Base-by-base conservation (phyloP, 2,329 filamentous ascomycete genomes). In the Diaporthe sp. region DNA sequence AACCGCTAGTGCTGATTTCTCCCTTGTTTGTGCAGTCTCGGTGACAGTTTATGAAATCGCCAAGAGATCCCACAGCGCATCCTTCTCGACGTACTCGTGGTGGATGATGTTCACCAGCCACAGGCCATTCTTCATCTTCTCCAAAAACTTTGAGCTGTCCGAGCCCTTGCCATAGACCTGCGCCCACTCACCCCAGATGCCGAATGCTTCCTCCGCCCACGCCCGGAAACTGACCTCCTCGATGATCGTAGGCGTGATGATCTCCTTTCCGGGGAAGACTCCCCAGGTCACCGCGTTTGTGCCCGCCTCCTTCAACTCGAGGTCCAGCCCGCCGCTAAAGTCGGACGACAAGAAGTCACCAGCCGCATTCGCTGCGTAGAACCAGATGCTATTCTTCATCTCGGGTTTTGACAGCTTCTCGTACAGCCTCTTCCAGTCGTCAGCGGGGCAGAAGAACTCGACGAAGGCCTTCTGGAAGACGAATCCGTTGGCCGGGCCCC, bases 391-490 rank as follows among this genome's bases (percentile, higher is more conserved):
- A 55, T 92, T 91, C 65, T 91, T 87, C 22, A 90, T 85, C 71
- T 91, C 90, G 47, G 89, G 84, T 15, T 84, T 85, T 70, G 84
- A 81, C 58, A 98, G 89, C 74, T 91, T 89, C 5, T 88, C 87
- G 76, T 90, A 89, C 42, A 99, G 88, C 1, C 82, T 82, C 22
- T 85, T 83, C 92, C 95, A 98, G 81, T 96, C 94, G 0, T 88
- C 83, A 0, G 88, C 85, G 0, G 96, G 92, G 73, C 97, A 86
- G 87, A 99, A 99, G 85, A 98, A 95, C 83, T 99, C 97, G 69
- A 99, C 95, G 83, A 99, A 99, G 0, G 96, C 94, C 84, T 98
- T 99, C 81, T 99, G 97, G 86, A 98, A 99, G 63, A 98, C 95
- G 82, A 97, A 98, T 25, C 97, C 97, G 79, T 96, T 92, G 66